Evolutionary conservation across 768 basidiomycete genomes (phyloP).

Genomic region (Brasilioporus rufonigricans): DNA sequence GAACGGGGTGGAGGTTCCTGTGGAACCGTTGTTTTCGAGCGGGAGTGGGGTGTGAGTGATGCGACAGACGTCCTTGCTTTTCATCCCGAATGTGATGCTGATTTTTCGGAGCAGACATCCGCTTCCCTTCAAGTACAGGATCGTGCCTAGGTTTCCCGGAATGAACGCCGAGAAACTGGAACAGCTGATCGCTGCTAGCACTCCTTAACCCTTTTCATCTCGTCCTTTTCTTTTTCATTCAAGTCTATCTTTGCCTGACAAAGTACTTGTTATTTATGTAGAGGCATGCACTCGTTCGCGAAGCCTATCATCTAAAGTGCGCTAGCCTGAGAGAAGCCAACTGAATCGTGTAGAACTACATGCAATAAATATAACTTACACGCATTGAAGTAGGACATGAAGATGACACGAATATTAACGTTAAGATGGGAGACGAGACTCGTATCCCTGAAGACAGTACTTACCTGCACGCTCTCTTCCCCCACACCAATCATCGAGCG

Average conservation of each 20-base stretch:
- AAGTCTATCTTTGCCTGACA: not conserved
- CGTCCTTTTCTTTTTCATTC: not conserved
- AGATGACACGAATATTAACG: not conserved
- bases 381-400: not conserved
- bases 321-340: no score
- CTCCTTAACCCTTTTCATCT: not conserved
- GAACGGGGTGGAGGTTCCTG: slow-evolving; percentile 3
- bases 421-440: not conserved
- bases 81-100: no score
- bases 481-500: not conserved
- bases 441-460: no score
- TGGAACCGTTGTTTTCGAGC: slow-evolving; percentile 2
- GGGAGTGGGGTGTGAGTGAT: slow-evolving; percentile 4
- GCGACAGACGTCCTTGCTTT: no score
- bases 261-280: not conserved
- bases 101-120: not conserved
- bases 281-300: no score
- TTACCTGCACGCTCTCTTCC: not conserved
- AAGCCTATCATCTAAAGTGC: no score
- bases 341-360: not conserved
- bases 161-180: not conserved
- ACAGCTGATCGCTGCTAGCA: slow-evolving; percentile 1
- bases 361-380: not conserved
- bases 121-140: not conserved
- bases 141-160: not conserved